Evolutionary conservation across 176 grass and related monocot genomes (phyloP).

Genomic region (Triticum urartu): DNA sequence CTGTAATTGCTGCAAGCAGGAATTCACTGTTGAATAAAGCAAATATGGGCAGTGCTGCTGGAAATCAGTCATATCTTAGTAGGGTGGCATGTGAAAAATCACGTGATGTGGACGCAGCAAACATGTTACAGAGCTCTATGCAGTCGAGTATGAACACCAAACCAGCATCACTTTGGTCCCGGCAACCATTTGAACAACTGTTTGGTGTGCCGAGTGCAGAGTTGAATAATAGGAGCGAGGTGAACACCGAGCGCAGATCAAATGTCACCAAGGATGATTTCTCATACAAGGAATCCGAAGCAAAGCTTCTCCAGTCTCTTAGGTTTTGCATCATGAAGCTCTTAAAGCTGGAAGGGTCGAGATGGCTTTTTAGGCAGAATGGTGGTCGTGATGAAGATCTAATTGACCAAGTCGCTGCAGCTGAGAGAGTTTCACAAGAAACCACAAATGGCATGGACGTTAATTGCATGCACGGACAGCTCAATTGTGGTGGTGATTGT

Average conservation of each 20-base stretch:
- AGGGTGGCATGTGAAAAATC: constrained; percentile 43
- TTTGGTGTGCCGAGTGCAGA: constrained; percentile 33
- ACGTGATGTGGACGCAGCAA: constrained; percentile 26
- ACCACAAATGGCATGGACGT: neutral
- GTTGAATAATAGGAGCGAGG: constrained; percentile 1
- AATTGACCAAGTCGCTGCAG: constrained; percentile 48
- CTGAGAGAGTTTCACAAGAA: constrained; percentile 37
- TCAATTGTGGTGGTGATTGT: constrained; percentile 56
- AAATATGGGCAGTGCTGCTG: constrained; percentile 41
- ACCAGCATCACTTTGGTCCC: constrained; percentile 47
- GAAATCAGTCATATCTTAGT: constrained; percentile 24
- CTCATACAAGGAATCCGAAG: constrained; percentile 29
- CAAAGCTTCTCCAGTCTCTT: constrained; percentile 55
- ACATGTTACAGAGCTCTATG: constrained; percentile 30
- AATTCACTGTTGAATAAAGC: constrained; percentile 38
- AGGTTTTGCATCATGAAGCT: constrained; percentile 57
- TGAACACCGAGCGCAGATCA: neutral
- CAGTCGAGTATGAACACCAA: constrained; percentile 33
- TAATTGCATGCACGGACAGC: neutral
- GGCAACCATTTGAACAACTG: constrained; percentile 72
- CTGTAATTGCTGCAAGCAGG: constrained; percentile 48
- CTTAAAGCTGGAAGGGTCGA: constrained; percentile 65
- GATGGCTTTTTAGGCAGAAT: constrained; percentile 62
- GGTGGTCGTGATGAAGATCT: constrained; percentile 71
- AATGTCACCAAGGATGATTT: constrained; percentile 34